Percentiles rank a stretch among this genome's conserved stretches.
These are phyloP conservation scores for bread wheat (Triticum aestivum) DNA, from an alignment of 176 grass and related monocot genomes.

Conservation along the genomic window IWGSC_CS_RefSeq_v2.1 NC_057813.1:56899765-56900264, in stretches of 20 bases:
- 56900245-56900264: background rate
- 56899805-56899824: no score
- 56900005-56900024: background rate
- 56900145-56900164: background rate
- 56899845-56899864: no score
- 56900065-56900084: background rate
- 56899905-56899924: background rate
- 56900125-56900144: background rate
- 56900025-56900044: constrained; percentile 31
- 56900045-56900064: constrained; percentile 14
- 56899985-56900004: constrained; percentile 13
- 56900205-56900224: background rate
- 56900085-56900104: background rate
- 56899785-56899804: no score
- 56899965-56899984: constrained; percentile 19
- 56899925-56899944: constrained; percentile 5
- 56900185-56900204: background rate
- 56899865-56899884: no score
- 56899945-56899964: constrained; percentile 14
- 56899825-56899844: no score
- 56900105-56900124: background rate
- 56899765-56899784: no score
- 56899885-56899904: constrained; percentile 12
- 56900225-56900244: background rate
- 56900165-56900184: background rate